Base-by-base conservation (phyloP, 257 asterid genomes). In the Nicotiana obtusifolia region DNA sequence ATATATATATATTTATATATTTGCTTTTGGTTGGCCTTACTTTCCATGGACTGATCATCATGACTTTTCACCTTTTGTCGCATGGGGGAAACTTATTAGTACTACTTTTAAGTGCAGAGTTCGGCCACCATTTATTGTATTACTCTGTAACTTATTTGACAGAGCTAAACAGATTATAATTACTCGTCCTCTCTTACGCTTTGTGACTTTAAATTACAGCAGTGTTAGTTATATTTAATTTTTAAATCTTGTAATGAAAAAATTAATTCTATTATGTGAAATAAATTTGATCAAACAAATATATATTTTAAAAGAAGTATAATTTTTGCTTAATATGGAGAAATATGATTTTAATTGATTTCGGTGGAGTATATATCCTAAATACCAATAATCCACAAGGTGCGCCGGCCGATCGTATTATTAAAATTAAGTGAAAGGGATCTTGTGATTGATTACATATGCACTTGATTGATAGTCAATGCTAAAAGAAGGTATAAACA, bases 1-100 rank as follows among this genome's bases (percentile, higher is more conserved):
- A 41, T 41, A 8, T 41, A 41, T 41, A 41, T 30, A 30, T 30
- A 30, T 30, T 0, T 41, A 41, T 20, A 24, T 11, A 5, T 13
- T 13, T 69, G 7, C 7, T 11, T 20, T 19, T 68, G 52, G 44
- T 24, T 81, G 35, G 64, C 57, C 78, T 5, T 5, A 5, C 78
- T 67, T 61, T 9, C 6, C 17, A 5, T 20, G 26, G 24, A 16
- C 52, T 84, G 33, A 30, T 30, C 80, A 66, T 41, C 64, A 22
- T 59, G 16, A 37, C 86, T 77, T 84, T 68, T 77, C 80, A 68
- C 68, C 86, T 84, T 87, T 84, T 61, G 19, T 81, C 84, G 65
- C 84, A 87, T 68, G 86, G 69, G 57, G 81, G 16, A 10, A n/a
- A 53, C 49, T 41, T 5, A 17, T 19, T 6, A 30, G 20, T 69